Evolutionary conservation across 2,329 filamentous ascomycete genomes (phyloP), one percentile per base, ranked within the genome.

Genomic region (Huntiella bhutanensis): DNA sequence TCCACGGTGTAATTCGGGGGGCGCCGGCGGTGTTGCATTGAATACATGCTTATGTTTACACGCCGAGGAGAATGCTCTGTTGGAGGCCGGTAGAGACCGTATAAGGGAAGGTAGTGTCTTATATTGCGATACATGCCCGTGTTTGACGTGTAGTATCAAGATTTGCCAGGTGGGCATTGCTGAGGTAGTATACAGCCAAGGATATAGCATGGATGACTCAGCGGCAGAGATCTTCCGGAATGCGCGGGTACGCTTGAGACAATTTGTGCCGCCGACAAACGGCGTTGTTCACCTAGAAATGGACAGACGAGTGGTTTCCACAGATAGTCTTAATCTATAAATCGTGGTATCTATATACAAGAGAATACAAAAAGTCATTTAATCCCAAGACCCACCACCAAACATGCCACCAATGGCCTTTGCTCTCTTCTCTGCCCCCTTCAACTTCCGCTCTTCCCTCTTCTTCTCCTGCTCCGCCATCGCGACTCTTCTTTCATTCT

Each of bases 81-180:
- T 98, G 7, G 91, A 98, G 66, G 91, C 91, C 15, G 91, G 91
- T 1, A 70, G 91, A 54, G 91, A 96, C 62, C 71, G 91, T 49
- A 85, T 98, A 54, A 70, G 84, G 15, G 80, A 84, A 47, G 82
- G 79, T 4, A 75, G 82, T 34, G 82, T 85, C 43, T 66, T 98
- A 19, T 98, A 95, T 63, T 95, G 87, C 62, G 84, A 95, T 59
- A 95, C 87, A 54, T 98, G 91, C 61, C 91, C 91, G 3, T 98
- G 91, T 59, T 67, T 98, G 60, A 98, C 91, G 2, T 98, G 91
- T 62, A 94, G 85, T 56, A 93, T 98, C 66, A 98, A 98, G 67
- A 96, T 98, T 57, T 83, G 85, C 16, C 91, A 98, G 64, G 85
- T 96, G 5, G 91, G 91, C 13, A 94, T 98, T 53, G 77, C 75